Conservation (phyloP, 2,329 filamentous ascomycete species). For the Albifimbria verrucaria region DNA sequence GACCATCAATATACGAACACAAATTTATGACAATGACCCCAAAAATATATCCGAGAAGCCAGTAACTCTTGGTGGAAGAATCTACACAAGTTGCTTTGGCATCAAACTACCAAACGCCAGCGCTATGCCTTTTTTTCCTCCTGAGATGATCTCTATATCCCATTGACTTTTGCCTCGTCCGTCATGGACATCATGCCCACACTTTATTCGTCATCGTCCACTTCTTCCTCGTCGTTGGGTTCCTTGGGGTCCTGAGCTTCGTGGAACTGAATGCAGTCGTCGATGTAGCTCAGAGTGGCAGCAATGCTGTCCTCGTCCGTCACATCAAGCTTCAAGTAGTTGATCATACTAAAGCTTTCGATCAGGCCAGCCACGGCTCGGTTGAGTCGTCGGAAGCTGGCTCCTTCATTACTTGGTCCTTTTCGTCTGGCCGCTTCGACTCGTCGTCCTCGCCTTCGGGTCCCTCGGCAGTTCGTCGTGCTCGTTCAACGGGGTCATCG, state of each 20-base stretch:
- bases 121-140: conserved; percentile 40
- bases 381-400: conserved; percentile 79
- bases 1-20: no score
- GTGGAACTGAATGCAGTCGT: conserved; percentile 90
- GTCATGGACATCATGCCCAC: conserved; percentile 15
- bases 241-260: conserved; percentile 91
- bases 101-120: conserved; percentile 30
- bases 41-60: no score
- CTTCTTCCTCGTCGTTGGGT: conserved; percentile 58
- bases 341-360: conserved; percentile 97
- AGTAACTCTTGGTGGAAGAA: conserved; percentile 1
- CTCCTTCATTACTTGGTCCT: conserved; percentile 72
- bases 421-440: conserved; percentile 59
- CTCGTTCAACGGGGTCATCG: conserved; percentile 63
- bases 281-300: conserved; percentile 83
- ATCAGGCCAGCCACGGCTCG: conserved; percentile 86
- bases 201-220: conserved; percentile 35
- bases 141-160: no score
- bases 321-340: conserved; percentile 84
- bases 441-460: conserved; percentile 47
- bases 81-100: conserved; percentile 3
- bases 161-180: conserved; percentile 8
- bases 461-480: conserved; percentile 34
- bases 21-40: no score
- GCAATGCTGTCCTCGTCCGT: conserved; percentile 90